Percentiles rank a stretch among this genome's conserved stretches.
Evolutionary conservation across 202 grass and related monocot genomes (phyloP).

Genomic region (Hordeum pubiflorum): DNA sequence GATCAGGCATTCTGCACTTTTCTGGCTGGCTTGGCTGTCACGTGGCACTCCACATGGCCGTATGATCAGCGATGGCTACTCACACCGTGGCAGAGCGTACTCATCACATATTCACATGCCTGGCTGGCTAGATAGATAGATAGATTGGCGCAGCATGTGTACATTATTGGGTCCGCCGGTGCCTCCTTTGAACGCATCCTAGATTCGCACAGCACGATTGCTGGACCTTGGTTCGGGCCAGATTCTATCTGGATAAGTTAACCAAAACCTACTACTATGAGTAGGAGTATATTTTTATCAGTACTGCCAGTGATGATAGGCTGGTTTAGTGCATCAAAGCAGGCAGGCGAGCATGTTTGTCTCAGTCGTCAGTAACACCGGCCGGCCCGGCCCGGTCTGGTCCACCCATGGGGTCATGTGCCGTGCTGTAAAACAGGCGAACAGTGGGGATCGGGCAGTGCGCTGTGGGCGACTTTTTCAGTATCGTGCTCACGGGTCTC

Average conservation of each 20-base stretch:
- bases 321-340: not conserved
- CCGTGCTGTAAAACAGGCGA: not conserved
- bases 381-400: not conserved
- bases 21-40: not conserved
- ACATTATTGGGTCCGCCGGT: not conserved
- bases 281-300: not conserved
- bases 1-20: not conserved
- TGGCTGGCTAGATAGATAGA: too few relatives aligned
- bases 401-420: not conserved
- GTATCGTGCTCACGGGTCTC: not conserved
- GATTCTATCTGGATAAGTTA: slow-evolving; percentile 17
- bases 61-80: not conserved
- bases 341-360: slow-evolving; percentile 8
- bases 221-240: not conserved
- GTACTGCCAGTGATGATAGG: not conserved
- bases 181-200: not conserved
- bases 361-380: not conserved
- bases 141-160: not conserved
- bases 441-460: not conserved
- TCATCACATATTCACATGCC: not conserved
- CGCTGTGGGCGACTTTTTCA: not conserved
- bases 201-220: not conserved
- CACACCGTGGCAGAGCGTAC: not conserved
- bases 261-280: not conserved
- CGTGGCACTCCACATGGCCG: not conserved